Base-by-base conservation (phyloP, 768 basidiomycete genomes). In the Boletus patriciae region DNA sequence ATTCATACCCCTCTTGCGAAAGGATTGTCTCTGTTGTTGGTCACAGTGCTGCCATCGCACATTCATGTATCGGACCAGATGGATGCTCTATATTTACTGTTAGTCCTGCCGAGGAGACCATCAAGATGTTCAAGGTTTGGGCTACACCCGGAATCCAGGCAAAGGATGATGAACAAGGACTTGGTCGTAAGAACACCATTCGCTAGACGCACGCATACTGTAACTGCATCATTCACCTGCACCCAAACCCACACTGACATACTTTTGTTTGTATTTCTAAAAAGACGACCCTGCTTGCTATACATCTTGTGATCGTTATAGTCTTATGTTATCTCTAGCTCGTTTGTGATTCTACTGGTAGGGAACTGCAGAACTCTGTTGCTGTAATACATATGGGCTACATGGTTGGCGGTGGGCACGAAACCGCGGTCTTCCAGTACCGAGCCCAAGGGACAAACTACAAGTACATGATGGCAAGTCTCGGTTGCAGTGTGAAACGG, bases 101-200 rank as follows among this genome's bases (percentile, higher is more conserved):
- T 9, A 86, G 82, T 54, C 82, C 84, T 2, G 72, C 69, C 27
- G 86, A 87, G 60, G 84, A 87, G 67, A 80, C 83, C 46, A 85
- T 88, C 72, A 87, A 86, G 73, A 83, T 86, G 80, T 88, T 85
- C 80, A 82, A 84, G 59, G 83, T 87, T 33, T 88, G 86, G 86
- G 69, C 70, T 48, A 41, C 60, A 2, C 62, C 70, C 0, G 63
- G 45, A 43, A 58, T n/a, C 18, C 59, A 62, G 45, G 27, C 41
- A 34, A 73, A 54, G 33, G 49, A 59, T 8, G 62, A 60, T 2
- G 60, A 58, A 45, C 50, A 59, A 48, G 70, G 68, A 52, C 52
- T 73, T 19, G 42, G 37, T 51, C 54, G 58, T 27, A 72, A 56
- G 47, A 68, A 58, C 38, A 46, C 58, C 31, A 71, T 71, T 58